These are phyloP conservation scores for Sugiyamaella novakii DNA, from an alignment of 1,139 yeast species.

Conservation along the genomic window DNA sequence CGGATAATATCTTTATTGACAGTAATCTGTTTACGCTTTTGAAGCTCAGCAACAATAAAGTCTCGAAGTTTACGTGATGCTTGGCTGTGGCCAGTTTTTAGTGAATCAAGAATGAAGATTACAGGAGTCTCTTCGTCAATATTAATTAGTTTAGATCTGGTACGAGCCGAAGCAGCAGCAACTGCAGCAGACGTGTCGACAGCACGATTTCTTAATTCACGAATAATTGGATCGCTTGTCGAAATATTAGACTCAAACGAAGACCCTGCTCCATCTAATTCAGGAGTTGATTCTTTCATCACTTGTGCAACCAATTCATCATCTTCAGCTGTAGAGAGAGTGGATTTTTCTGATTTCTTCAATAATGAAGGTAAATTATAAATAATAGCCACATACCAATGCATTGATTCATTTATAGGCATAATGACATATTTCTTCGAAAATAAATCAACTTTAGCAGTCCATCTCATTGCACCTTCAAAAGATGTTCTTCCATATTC, in stretches of 20 bases:
- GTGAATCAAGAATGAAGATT: conserved; percentile 77
- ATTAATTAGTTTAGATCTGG: conserved; percentile 18
- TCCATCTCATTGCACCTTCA: conserved; percentile 64
- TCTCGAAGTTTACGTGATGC: conserved; percentile 59
- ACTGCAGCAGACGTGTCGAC: background rate
- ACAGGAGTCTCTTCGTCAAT: conserved; percentile 43
- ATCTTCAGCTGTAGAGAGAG: too few relatives aligned
- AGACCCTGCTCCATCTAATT: background rate
- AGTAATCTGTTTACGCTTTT: conserved; percentile 57
- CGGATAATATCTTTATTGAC: conserved; percentile 50
- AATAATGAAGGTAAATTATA: conserved; percentile 35
- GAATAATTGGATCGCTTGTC: too few relatives aligned
- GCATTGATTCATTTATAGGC: conserved; percentile 77
- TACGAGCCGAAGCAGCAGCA: conserved; percentile 7
- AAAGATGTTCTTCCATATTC: conserved; percentile 48
- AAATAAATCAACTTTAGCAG: conserved; percentile 66
- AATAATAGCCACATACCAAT: conserved; percentile 77
- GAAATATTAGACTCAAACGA: too few relatives aligned
- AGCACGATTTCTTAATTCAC: conserved; percentile 19
- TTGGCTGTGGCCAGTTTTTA: conserved; percentile 45
- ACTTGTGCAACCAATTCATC: background rate
- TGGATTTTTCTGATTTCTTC: conserved; percentile 14
- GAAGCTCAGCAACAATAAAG: conserved; percentile 71
- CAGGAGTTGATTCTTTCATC: too few relatives aligned
- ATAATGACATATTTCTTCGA: conserved; percentile 63